Evolutionary conservation across 441 rosid species (phyloP).

Genomic region (Arabidopsis lyrata): DNA sequence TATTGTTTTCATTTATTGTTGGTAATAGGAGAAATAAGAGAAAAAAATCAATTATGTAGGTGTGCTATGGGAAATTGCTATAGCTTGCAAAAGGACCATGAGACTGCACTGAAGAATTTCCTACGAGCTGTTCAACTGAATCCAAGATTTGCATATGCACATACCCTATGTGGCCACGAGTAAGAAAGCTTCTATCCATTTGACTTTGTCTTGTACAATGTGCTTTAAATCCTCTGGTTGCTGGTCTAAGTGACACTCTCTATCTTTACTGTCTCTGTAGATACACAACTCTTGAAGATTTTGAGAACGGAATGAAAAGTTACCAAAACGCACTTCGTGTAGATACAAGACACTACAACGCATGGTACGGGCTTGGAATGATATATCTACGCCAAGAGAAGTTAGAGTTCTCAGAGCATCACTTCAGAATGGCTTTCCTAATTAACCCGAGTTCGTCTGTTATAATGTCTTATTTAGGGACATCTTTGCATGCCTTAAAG

Average conservation of each 20-base stretch:
- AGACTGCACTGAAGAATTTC: conserved; percentile 92
- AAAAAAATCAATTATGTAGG: conserved; percentile 58
- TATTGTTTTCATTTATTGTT: conserved; percentile 1
- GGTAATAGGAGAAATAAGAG: neutral
- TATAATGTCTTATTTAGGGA: conserved; percentile 94
- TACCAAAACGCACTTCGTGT: conserved; percentile 90
- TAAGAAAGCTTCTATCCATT: conserved; percentile 50
- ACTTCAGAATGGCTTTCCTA: conserved; percentile 84
- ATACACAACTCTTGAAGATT: conserved; percentile 89
- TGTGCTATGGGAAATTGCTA: conserved; percentile 98
- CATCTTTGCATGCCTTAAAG: conserved; percentile 87
- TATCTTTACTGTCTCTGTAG: conserved; percentile 51
- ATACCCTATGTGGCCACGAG: conserved; percentile 98
- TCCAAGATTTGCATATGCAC: conserved; percentile 94
- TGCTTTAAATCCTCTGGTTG: conserved; percentile 27
- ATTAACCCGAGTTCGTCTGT: conserved; percentile 93
- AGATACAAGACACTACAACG: conserved; percentile 92
- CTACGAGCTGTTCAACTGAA: conserved; percentile 88
- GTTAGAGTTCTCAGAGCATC: conserved; percentile 94
- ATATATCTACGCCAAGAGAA: conserved; percentile 95
- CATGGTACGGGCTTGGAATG: conserved; percentile 99
- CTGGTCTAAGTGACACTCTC: conserved; percentile 16
- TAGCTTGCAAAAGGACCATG: conserved; percentile 99
- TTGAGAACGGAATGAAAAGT: conserved; percentile 91
- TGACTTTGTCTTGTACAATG: conserved; percentile 8